phyloP scores from a whole-genome alignment of 768 basidiomycete genomes.

The Mrakia frigida region DNA sequence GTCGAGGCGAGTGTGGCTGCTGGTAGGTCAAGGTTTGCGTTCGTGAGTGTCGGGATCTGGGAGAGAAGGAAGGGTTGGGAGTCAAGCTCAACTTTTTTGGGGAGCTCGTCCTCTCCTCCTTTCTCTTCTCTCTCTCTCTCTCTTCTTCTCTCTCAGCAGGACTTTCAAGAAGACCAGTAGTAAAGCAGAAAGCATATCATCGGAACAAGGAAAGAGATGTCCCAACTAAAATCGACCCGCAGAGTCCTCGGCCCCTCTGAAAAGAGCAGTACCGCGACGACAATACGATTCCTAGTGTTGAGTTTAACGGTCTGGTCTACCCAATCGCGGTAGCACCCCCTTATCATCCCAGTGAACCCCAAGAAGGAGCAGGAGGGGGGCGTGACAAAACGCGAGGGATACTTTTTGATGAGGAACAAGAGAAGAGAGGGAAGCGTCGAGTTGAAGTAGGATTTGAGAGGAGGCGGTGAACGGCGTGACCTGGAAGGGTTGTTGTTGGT shows the following conservation, averaged over 20 bases:
- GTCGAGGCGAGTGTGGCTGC: no score
- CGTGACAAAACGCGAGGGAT: constrained; percentile 2
- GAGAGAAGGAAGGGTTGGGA: no score
- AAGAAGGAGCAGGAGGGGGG: background rate
- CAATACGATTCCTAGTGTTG: background rate
- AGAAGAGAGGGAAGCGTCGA: background rate
- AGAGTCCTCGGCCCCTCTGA: background rate
- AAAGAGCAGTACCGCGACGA: background rate
- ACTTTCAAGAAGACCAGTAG: no score
- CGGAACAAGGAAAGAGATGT: background rate
- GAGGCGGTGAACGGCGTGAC: background rate
- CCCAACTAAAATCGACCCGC: background rate
- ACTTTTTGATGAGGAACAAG: constrained; percentile 3
- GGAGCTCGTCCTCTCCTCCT: no score
- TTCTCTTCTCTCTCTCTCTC: no score
- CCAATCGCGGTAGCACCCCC: constrained; percentile 5
- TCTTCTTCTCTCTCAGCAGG: no score
- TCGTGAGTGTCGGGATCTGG: no score
- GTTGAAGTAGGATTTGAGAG: background rate
- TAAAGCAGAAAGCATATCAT: no score
- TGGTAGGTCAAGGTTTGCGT: no score
- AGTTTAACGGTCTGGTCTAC: background rate
- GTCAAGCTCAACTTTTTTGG: no score
- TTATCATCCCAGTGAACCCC: background rate
- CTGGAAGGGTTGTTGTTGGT: background rate